A percentile compares a stretch with the other conserved stretches of the same genome.
Conservation (phyloP, 768 basidiomycete genomes). For the Hygrophorus russula region DNA sequence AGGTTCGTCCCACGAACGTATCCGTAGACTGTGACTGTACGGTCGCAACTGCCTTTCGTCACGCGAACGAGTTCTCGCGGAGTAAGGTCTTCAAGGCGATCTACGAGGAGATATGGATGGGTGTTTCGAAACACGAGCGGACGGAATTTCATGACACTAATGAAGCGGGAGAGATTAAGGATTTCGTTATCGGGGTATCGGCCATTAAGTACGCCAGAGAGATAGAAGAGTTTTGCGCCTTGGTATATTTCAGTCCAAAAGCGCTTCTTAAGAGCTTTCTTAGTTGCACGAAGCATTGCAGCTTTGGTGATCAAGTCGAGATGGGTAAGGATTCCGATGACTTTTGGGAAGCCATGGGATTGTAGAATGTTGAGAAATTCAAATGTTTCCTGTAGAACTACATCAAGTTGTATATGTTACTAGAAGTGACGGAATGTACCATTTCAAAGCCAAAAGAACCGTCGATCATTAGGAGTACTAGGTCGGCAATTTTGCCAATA, state of each 20-base stretch:
- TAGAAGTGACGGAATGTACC: conserved; percentile 37
- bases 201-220: conserved; percentile 93
- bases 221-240: conserved; percentile 96
- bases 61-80: conserved; percentile 71
- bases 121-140: conserved; percentile 92
- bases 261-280: conserved; percentile 91
- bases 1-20: conserved; percentile 89
- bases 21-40: conserved; percentile 90
- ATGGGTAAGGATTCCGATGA: conserved; percentile 92
- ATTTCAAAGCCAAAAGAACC: conserved; percentile 98
- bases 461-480: conserved; percentile 95
- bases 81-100: conserved; percentile 92
- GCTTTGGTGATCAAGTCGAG: conserved; percentile 95
- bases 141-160: conserved; percentile 97
- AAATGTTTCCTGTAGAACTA: conserved; percentile 73
- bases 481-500: conserved; percentile 91
- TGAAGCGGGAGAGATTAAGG: conserved; percentile 91
- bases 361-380: conserved; percentile 97
- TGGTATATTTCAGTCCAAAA: conserved; percentile 99
- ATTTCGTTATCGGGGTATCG: conserved; percentile 97
- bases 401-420: background rate
- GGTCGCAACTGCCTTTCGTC: conserved; percentile 80
- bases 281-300: conserved; percentile 74
- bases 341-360: conserved; percentile 96
- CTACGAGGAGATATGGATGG: conserved; percentile 91